Base-by-base conservation (phyloP, 2,329 filamentous ascomycete genomes). In the Botrytis elliptica region DNA sequence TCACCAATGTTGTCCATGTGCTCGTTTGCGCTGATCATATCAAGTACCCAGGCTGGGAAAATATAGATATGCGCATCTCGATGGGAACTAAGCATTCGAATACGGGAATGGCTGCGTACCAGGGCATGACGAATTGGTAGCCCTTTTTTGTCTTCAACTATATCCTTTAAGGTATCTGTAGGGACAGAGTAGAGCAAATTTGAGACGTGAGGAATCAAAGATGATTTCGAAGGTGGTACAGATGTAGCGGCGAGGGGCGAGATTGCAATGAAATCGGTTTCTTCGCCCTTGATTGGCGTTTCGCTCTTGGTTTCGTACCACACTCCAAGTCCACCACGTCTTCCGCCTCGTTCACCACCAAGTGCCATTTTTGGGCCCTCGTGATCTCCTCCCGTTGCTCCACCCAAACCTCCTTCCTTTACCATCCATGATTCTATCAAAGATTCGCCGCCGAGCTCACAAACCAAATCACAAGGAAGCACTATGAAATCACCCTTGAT, bases 51-150 rank as follows among this genome's bases (percentile, higher is more conserved):
- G 77, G 90, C 90, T 0, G 96, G 96, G 77, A 99, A 93, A 76
- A 99, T 90, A 83, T 99, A 99, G 74, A 98, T 92, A 81, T 98
- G 95, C 0, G 95, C 93, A 81, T 98, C 95, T 60, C 96, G 89
- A 81, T 97, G 92, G 6, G 91, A 93, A 22, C 91, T 95, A 74
- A 95, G 86, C 87, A 98, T 92, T 78, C 91, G 91, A 60, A 97
- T 86, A 49, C 90, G 89, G 16, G 93, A 90, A 79, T 97, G 91
- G 77, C 89, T 89, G 74, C 90, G 88, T 20, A 98, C 84, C 44
- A 98, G 86, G 6, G 90, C 90, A 79, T 95, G 92, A 4, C 95
- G 90, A 62, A 97, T 83, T 0, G 93, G 90, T 65, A 95, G 86
- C 20, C 88, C 87, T 75, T 92, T 93, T 77, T 91, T 89, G 59